A percentile compares a stretch with the other conserved stretches of the same genome.
These are phyloP conservation scores for Colletotrichum coccodes DNA, from an alignment of 2,329 filamentous ascomycete species.

Conservation along the genomic window DNA sequence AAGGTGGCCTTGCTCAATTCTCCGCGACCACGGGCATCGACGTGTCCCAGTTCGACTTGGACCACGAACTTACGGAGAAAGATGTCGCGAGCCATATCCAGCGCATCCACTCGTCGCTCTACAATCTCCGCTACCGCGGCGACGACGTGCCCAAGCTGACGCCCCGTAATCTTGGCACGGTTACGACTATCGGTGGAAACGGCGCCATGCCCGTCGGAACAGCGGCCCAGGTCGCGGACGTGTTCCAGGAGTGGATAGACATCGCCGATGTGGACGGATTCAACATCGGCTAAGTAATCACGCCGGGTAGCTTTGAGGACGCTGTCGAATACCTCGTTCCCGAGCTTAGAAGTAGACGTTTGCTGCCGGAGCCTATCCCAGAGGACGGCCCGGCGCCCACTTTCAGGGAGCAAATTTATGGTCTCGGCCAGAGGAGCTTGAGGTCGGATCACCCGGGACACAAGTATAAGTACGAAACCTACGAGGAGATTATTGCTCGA, in stretches of 20 bases:
- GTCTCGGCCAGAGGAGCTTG: slow-evolving; percentile 9
- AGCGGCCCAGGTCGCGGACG: slow-evolving; percentile 53
- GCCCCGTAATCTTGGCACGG: slow-evolving; percentile 51
- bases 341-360: slow-evolving; percentile 39
- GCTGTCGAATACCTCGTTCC: slow-evolving; percentile 43
- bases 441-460: slow-evolving; percentile 7
- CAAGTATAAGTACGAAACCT: slow-evolving; percentile 20
- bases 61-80: slow-evolving; percentile 65
- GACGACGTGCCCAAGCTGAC: slow-evolving; percentile 54
- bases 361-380: slow-evolving; percentile 19
- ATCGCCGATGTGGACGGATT: slow-evolving; percentile 54
- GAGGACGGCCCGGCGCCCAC: background rate
- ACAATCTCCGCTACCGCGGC: slow-evolving; percentile 58
- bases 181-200: slow-evolving; percentile 51
- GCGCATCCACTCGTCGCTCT: slow-evolving; percentile 59
- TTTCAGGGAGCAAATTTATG: slow-evolving; percentile 18
- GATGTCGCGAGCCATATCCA: slow-evolving; percentile 62
- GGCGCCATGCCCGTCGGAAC: slow-evolving; percentile 48
- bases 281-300: slow-evolving; percentile 53
- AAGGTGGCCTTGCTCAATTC: slow-evolving; percentile 65
- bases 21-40: slow-evolving; percentile 70
- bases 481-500: slow-evolving; percentile 8
- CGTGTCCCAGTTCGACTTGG: slow-evolving; percentile 64
- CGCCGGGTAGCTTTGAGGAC: slow-evolving; percentile 48
- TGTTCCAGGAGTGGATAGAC: slow-evolving; percentile 53